Percentiles rank a stretch among this genome's conserved stretches.
Evolutionary conservation across 768 basidiomycete species (phyloP).

Genomic region (Mycena crocata): DNA sequence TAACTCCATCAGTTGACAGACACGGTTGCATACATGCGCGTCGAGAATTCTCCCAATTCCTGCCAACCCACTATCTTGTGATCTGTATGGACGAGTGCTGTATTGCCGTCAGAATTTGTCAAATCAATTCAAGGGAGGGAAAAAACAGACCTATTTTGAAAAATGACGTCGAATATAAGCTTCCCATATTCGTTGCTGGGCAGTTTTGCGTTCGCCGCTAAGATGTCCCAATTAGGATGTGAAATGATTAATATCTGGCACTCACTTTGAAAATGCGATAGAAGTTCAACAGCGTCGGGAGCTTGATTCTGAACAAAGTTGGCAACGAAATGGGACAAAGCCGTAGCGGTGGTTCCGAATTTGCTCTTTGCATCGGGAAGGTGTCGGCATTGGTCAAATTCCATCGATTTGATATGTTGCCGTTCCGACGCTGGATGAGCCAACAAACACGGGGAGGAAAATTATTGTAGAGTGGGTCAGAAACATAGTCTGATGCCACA

Average conservation of each 20-base stretch:
- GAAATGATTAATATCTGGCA: not conserved
- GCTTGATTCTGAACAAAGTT: not conserved
- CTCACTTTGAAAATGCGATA: not conserved
- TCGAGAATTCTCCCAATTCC: not conserved
- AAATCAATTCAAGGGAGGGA: not conserved
- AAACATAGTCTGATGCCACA: not conserved
- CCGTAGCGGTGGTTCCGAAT: not conserved
- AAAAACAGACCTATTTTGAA: not conserved
- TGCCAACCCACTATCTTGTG: not conserved
- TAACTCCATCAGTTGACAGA: not conserved
- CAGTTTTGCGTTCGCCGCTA: not conserved
- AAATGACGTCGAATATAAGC: not conserved
- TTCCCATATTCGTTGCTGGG: not conserved
- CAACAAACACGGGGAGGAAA: not conserved
- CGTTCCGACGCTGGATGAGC: not conserved
- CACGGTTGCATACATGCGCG: not conserved
- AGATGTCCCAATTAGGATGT: not conserved
- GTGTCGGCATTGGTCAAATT: not conserved
- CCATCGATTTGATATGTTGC: not conserved
- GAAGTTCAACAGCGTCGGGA: not conserved
- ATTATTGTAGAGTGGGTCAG: no score
- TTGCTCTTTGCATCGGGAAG: not conserved
- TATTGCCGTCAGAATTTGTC: not conserved
- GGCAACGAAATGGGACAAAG: not conserved
- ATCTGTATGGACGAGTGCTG: not conserved